Evolutionary conservation across 495 filamentous ascomycete species (phyloP).

Genomic region (Thermochaetoides thermophila): DNA sequence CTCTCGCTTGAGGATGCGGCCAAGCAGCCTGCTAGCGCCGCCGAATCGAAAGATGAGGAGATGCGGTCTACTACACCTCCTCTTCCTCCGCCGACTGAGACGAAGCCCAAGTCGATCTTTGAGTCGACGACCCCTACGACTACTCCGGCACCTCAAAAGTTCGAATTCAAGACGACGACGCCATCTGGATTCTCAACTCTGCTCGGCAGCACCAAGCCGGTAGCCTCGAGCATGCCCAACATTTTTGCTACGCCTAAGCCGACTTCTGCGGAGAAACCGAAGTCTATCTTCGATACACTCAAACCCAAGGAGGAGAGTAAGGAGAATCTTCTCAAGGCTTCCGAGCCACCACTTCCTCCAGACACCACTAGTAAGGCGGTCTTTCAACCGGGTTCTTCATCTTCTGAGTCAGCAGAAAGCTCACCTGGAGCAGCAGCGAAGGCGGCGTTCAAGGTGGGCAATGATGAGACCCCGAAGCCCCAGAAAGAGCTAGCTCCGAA

Average conservation of each 20-base stretch:
- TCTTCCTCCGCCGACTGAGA: slow-evolving; percentile 19
- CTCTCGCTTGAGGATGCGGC: slow-evolving; percentile 31
- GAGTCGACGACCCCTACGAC: slow-evolving; percentile 42
- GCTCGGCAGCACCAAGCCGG: slow-evolving; percentile 11
- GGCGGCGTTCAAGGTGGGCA: slow-evolving; percentile 8
- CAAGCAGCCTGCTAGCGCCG: slow-evolving; percentile 24
- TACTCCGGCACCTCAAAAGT: slow-evolving; percentile 37
- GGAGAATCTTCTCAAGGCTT: slow-evolving; percentile 17
- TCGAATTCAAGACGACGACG: slow-evolving; percentile 12
- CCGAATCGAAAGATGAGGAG: slow-evolving; percentile 43
- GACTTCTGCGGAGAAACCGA: no score
- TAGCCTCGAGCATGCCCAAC: slow-evolving; percentile 4
- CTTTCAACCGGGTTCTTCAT: slow-evolving; percentile 50
- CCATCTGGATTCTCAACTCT: slow-evolving; percentile 9
- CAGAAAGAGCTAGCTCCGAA: neutral
- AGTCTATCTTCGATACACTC: slow-evolving; percentile 13
- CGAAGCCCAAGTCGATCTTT: slow-evolving; percentile 20
- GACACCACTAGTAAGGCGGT: slow-evolving; percentile 55
- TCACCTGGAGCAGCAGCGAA: slow-evolving; percentile 25
- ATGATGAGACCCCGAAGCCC: no score
- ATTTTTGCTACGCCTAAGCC: slow-evolving; percentile 13
- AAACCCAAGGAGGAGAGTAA: slow-evolving; percentile 23
- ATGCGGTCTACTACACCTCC: slow-evolving; percentile 34
- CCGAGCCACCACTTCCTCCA: slow-evolving; percentile 57
- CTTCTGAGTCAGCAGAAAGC: slow-evolving; percentile 37